A percentile compares a stretch with the other conserved stretches of the same genome.
phyloP scores from a whole-genome alignment of 768 basidiomycete species.

The Vishniacozyma victoriae region DNA sequence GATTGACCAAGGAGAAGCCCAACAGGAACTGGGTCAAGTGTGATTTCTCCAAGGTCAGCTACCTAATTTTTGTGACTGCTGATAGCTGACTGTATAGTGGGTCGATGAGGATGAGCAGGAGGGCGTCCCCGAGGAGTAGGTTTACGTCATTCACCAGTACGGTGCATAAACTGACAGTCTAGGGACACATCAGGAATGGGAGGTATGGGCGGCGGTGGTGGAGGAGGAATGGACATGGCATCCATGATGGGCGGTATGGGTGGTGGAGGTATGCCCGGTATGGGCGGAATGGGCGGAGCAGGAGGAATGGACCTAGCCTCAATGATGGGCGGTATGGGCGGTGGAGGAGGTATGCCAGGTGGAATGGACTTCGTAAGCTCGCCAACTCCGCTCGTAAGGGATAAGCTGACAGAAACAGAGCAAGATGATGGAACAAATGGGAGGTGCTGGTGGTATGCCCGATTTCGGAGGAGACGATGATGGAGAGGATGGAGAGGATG shows the following conservation, averaged over 20 bases:
- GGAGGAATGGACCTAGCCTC: slow-evolving; percentile 26
- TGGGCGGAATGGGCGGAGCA: slow-evolving; percentile 36
- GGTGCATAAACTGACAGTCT: too few species aligned
- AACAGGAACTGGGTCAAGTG: slow-evolving; percentile 82
- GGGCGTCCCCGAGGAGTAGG: slow-evolving; percentile 50
- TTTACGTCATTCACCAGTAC: too few species aligned
- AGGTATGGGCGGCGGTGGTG: slow-evolving; percentile 25
- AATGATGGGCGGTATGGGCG: slow-evolving; percentile 5
- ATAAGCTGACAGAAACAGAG: slow-evolving; percentile 11
- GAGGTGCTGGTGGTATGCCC: slow-evolving; percentile 25
- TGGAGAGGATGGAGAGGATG: slow-evolving; percentile 30
- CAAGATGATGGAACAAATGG: slow-evolving; percentile 44
- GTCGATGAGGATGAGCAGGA: slow-evolving; percentile 97
- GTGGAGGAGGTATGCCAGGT: slow-evolving; percentile 29
- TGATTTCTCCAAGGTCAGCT: slow-evolving; percentile 77
- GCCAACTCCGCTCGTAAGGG: background rate
- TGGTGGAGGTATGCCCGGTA: slow-evolving; percentile 34
- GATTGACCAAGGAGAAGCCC: slow-evolving; percentile 80
- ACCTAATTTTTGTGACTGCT: slow-evolving; percentile 4
- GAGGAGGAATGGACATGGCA: slow-evolving; percentile 21
- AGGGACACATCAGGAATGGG: slow-evolving; percentile 21
- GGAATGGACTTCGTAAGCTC: slow-evolving; percentile 43
- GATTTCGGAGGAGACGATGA: slow-evolving; percentile 30
- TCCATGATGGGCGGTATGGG: slow-evolving; percentile 28
- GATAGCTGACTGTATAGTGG: slow-evolving; percentile 53